These are phyloP conservation scores for Magnusiomyces paraingens DNA, from an alignment of 1,139 yeast genomes.

Conservation along the genomic window DNA sequence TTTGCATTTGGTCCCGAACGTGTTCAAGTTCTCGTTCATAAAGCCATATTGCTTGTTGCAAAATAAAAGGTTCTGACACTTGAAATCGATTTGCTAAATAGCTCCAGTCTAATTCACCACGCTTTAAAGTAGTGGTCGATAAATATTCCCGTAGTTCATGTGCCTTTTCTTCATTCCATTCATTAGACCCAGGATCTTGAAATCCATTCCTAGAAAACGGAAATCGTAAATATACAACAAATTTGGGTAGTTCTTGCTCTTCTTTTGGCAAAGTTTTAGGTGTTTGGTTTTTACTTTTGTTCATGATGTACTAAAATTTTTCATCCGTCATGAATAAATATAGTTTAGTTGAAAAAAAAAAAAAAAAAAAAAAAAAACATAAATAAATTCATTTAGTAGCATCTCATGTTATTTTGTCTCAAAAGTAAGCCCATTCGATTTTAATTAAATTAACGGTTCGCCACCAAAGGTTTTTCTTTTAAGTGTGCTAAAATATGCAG, in stretches of 20 bases:
- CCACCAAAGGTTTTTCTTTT: too few species aligned
- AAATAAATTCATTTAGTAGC: too few species aligned
- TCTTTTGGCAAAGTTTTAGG: not conserved
- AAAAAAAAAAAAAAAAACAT: too few species aligned
- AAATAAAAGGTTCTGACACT: slow-evolving; percentile 38
- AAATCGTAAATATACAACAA: slow-evolving; percentile 35
- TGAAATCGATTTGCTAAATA: slow-evolving; percentile 29
- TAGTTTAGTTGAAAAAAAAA: too few species aligned
- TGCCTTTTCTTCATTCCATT: slow-evolving; percentile 40
- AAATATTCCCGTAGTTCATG: slow-evolving; percentile 38
- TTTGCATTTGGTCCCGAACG: slow-evolving; percentile 35
- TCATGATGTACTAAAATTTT: too few species aligned
- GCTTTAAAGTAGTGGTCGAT: slow-evolving; percentile 30
- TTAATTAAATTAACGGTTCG: too few species aligned
- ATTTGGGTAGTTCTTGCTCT: slow-evolving; percentile 10
- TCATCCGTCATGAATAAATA: too few species aligned
- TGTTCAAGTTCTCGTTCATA: slow-evolving; percentile 41
- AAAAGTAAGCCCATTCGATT: too few species aligned
- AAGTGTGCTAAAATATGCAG: too few species aligned
- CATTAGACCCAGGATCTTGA: slow-evolving; percentile 35
- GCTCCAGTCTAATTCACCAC: slow-evolving; percentile 33
- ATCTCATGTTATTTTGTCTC: too few species aligned
- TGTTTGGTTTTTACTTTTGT: too few species aligned
- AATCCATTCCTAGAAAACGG: slow-evolving; percentile 38
- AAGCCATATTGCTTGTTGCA: slow-evolving; percentile 44